Conservation (phyloP, 176 grass and related monocot genomes). For the Chloris gayana region DNA sequence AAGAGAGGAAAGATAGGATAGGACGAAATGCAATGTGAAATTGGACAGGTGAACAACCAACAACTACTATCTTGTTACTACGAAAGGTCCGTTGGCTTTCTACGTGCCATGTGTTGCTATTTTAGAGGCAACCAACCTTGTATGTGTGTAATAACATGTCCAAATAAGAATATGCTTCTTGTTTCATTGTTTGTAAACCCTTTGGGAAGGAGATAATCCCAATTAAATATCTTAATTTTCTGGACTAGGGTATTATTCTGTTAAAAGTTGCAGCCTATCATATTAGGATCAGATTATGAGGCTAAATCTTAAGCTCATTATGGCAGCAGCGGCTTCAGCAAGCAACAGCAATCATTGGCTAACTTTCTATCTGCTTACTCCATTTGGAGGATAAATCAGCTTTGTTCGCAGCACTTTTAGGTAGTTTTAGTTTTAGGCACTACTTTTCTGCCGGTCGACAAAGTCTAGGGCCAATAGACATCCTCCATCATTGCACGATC, state of each 20-base stretch:
- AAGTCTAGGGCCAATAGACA: slow-evolving; percentile 23
- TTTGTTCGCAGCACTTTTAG: slow-evolving; percentile 33
- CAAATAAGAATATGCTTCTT: slow-evolving; percentile 33
- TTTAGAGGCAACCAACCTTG: neutral
- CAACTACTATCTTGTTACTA: slow-evolving; percentile 26
- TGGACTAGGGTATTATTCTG: slow-evolving; percentile 34
- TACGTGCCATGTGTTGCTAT: slow-evolving; percentile 12
- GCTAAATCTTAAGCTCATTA: slow-evolving; percentile 30
- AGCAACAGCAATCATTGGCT: slow-evolving; percentile 33
- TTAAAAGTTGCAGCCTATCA: slow-evolving; percentile 42
- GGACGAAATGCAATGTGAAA: slow-evolving; percentile 2
- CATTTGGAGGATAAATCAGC: slow-evolving; percentile 33
- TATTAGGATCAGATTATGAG: slow-evolving; percentile 28
- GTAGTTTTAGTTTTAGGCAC: slow-evolving; percentile 11
- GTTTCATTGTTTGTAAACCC: neutral
- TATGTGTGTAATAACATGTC: slow-evolving; percentile 9
- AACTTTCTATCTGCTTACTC: slow-evolving; percentile 29
- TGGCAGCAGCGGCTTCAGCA: slow-evolving; percentile 26
- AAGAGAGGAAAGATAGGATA: neutral
- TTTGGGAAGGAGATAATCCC: neutral
- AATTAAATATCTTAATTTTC: slow-evolving; percentile 8
- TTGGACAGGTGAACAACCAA: slow-evolving; percentile 21
- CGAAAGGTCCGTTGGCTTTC: neutral
- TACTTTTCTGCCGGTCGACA: slow-evolving; percentile 12
- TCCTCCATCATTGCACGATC: slow-evolving; percentile 28